A percentile compares a stretch with the other conserved stretches of the same genome.
phyloP scores from a whole-genome alignment of 306 rosid genomes.

The Fagus crenata region DNA sequence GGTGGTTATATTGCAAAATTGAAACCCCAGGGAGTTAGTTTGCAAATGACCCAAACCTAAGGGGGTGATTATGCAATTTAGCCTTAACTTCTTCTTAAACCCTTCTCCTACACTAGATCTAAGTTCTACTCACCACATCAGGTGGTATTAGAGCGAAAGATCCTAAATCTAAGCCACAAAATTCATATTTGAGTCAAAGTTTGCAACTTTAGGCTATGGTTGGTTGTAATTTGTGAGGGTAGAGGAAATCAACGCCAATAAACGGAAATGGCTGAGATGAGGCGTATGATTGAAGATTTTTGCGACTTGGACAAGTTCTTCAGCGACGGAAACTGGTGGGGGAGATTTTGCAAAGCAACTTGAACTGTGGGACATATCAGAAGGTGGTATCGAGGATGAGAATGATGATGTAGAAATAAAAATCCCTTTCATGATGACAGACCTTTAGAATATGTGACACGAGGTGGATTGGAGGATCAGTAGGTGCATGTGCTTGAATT shows the following conservation, averaged over 20 bases:
- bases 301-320: neutral
- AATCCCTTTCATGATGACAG: neutral
- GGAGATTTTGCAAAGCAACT: neutral
- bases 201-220: too few species aligned
- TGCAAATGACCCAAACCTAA: too few species aligned
- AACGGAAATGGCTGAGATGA: neutral
- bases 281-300: neutral
- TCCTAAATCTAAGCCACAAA: too few species aligned
- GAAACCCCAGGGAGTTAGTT: too few species aligned
- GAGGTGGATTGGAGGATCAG: neutral
- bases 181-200: too few species aligned
- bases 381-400: neutral
- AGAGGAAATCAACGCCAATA: neutral
- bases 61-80: too few species aligned
- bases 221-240: neutral
- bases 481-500: neutral
- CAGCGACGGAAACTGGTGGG: neutral
- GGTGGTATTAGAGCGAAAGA: too few species aligned
- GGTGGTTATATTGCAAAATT: too few species aligned
- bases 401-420: neutral
- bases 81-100: too few species aligned
- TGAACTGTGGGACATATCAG: too few species aligned
- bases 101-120: too few species aligned
- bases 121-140: too few species aligned
- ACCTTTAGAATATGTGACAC: neutral